Base-by-base conservation (phyloP, 306 rosid genomes). In the Erythrophleum fordii region DNA sequence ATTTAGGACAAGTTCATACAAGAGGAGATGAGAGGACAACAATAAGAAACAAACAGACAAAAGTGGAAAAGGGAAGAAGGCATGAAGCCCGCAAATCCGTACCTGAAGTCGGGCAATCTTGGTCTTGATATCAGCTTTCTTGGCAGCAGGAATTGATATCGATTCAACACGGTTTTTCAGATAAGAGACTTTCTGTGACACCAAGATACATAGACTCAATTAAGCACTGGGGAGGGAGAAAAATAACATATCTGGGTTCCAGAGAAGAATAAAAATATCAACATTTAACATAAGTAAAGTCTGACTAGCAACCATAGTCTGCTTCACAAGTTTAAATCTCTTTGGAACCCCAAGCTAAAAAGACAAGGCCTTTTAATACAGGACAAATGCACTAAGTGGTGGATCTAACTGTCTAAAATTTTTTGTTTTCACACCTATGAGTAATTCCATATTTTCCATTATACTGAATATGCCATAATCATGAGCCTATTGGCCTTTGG, bases 71-170 rank as follows among this genome's bases (percentile, higher is more conserved):
- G 67, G 48, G 52, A 66, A 22, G 23, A 83, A 46, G 22, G 72
- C 56, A 73, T 8, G 67, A 74, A 37, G 74, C 41, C 71, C 41
- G 26, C 55, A 78, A 75, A 26, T 35, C 18, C 13, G 58, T 25
- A 95, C 99, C 98, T 92, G 98, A 34, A 95, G 97, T 46, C 28
- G 79, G 41, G 76, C 81, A 69, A 95, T 90, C 87, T 90, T 95
- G 28, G 81, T 52, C 90, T 91, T 91, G 80, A 95, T 89, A 69
- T 86, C 94, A 77, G 97, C 91, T 83, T 93, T 95, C 86, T 81
- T 93, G 79, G 97, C 92, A 12, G 96, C 99, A 70, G 99, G 93
- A 82, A 95, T 90, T 60, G 93, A 83, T 77, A 95, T 82, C 0
- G 98, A 82, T 72, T 93, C 99, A 72, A 93, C 90, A 31, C 87